Evolutionary conservation across 306 rosid species (phyloP).

Genomic region (Pyrus betulifolia): DNA sequence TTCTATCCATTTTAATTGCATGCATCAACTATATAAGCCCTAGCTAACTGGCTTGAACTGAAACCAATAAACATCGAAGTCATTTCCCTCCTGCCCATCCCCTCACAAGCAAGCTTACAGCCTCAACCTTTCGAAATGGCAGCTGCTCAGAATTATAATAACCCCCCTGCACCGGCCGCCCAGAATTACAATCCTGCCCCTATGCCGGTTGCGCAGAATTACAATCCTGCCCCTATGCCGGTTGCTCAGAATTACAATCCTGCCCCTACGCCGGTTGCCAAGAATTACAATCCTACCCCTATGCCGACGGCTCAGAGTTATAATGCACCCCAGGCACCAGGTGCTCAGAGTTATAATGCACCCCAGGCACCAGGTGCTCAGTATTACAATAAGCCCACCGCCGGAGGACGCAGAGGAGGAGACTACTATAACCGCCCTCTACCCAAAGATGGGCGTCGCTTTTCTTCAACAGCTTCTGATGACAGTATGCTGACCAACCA

Average conservation of each 20-base stretch:
- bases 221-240: background rate
- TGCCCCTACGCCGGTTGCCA: background rate
- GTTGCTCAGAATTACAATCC: background rate
- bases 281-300: background rate
- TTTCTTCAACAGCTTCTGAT: background rate
- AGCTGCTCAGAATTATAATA: background rate
- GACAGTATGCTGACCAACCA: background rate
- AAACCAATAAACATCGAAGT: background rate
- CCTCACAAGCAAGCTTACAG: background rate
- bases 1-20: background rate
- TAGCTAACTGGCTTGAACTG: background rate
- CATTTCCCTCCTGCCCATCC: background rate
- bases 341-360: background rate
- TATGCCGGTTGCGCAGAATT: background rate
- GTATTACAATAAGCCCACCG: background rate
- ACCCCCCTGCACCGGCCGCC: background rate
- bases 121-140: conserved; percentile 5
- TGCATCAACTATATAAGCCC: conserved; percentile 4
- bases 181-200: background rate
- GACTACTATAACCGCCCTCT: background rate
- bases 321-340: background rate
- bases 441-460: background rate
- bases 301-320: background rate
- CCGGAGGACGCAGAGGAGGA: background rate
- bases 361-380: background rate